Conservation (phyloP, 2,329 filamentous ascomycete genomes). For the Scedosporium boydii region DNA sequence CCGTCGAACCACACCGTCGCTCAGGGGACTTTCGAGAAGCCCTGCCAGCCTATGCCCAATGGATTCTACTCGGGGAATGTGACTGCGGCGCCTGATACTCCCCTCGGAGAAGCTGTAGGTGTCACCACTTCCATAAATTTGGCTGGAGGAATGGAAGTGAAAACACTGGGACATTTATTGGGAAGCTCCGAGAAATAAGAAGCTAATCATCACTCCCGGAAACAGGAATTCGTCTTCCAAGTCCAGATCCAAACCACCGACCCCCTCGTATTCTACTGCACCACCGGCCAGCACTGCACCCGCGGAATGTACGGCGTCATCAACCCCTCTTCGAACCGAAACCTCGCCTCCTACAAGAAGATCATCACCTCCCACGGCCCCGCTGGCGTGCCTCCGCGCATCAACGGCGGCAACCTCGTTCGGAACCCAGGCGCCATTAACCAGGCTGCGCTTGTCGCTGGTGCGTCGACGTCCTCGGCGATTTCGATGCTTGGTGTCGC, state of each 20-base stretch:
- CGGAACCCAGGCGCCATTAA: background rate
- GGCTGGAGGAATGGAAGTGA: background rate
- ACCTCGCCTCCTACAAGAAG: slow-evolving; percentile 9
- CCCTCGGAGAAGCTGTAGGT: slow-evolving; percentile 5
- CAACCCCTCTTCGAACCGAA: slow-evolving; percentile 16
- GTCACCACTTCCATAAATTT: background rate
- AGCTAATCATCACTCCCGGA: background rate
- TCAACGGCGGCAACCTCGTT: slow-evolving; percentile 2
- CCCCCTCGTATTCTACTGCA: slow-evolving; percentile 22
- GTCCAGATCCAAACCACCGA: slow-evolving; percentile 19
- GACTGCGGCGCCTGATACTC: background rate
- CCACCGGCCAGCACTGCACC: slow-evolving; percentile 18
- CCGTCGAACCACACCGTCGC: slow-evolving; percentile 7
- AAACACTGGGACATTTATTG: background rate
- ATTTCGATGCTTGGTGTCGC: background rate
- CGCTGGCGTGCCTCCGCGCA: background rate
- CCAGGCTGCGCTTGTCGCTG: background rate
- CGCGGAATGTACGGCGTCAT: slow-evolving; percentile 21
- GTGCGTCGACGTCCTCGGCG: background rate
- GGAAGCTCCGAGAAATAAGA: background rate
- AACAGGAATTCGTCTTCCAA: slow-evolving; percentile 13
- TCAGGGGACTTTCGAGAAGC: slow-evolving; percentile 4
- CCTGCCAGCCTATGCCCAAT: background rate
- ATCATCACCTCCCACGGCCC: slow-evolving; percentile 1
- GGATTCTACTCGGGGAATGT: slow-evolving; percentile 7